Evolutionary conservation across 352 stramenopile species (phyloP).

Genomic region (Globisporangium carolinianum): DNA sequence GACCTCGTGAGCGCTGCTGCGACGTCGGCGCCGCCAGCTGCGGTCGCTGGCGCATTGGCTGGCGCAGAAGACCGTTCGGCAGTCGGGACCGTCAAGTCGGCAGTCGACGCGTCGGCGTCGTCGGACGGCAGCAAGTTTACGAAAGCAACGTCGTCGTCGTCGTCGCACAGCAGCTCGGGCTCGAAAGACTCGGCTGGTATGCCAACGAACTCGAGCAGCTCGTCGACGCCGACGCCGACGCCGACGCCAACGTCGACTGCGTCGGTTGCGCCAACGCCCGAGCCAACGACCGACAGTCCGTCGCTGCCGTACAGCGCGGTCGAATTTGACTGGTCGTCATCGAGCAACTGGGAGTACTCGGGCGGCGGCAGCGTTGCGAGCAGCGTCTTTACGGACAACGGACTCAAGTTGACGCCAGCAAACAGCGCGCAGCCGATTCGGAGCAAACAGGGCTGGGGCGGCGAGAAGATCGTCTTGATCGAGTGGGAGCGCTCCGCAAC

Average conservation of each 20-base stretch:
- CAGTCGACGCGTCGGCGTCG: slow-evolving; percentile 1
- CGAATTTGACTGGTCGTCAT: slow-evolving; percentile 64
- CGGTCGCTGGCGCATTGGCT: slow-evolving; percentile 10
- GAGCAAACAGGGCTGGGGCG: slow-evolving; percentile 52
- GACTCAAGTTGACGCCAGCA: slow-evolving; percentile 43
- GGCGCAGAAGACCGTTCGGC: slow-evolving; percentile 13
- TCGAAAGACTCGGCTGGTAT: slow-evolving; percentile 4
- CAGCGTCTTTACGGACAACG: slow-evolving; percentile 36
- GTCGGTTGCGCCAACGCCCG: slow-evolving; percentile 14
- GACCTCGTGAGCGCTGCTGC: slow-evolving; percentile 12
- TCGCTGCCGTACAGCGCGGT: slow-evolving; percentile 39
- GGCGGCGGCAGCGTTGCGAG: slow-evolving; percentile 26
- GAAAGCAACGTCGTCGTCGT: slow-evolving; percentile 9
- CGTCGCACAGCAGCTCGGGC: not conserved
- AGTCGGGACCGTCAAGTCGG: slow-evolving; percentile 11
- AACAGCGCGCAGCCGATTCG: slow-evolving; percentile 57
- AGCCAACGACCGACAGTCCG: slow-evolving; percentile 16
- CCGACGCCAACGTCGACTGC: slow-evolving; percentile 7
- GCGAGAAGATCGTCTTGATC: slow-evolving; percentile 66
- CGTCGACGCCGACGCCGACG: slow-evolving; percentile 11
- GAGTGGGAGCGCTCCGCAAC: slow-evolving; percentile 56
- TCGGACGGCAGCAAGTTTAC: not conserved
- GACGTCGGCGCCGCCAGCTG: slow-evolving; percentile 7
- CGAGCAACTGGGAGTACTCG: slow-evolving; percentile 56
- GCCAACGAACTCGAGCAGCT: not conserved